These are phyloP conservation scores for Arachis monticola DNA, from an alignment of 331 rosid species.

Conservation along the genomic window DNA sequence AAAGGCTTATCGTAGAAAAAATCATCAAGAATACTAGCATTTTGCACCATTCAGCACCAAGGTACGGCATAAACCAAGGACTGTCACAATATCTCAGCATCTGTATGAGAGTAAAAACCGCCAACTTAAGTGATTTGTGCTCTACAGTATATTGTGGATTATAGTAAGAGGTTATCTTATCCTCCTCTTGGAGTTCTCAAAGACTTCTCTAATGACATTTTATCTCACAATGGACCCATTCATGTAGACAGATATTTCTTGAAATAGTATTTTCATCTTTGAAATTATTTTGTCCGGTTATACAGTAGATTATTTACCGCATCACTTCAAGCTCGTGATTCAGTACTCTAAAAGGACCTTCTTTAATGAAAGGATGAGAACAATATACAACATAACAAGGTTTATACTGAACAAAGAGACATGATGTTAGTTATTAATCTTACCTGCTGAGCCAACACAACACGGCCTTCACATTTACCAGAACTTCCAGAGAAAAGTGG, in stretches of 20 bases:
- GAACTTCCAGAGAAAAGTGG: conserved; percentile 85
- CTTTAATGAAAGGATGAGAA: conserved; percentile 1
- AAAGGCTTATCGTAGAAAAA: no score
- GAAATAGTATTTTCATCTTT: neutral
- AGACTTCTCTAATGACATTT: conserved; percentile 2
- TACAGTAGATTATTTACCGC: conserved; percentile 8
- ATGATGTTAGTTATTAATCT: conserved; percentile 27
- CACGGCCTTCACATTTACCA: conserved; percentile 85
- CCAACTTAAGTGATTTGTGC: neutral
- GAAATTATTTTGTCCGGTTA: conserved; percentile 14
- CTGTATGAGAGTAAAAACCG: neutral
- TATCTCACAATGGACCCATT: conserved; percentile 8
- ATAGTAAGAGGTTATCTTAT: conserved; percentile 18
- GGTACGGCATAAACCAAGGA: neutral
- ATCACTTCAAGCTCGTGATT: conserved; percentile 2
- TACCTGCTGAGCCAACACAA: conserved; percentile 98
- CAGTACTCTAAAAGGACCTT: conserved; percentile 23
- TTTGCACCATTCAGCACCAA: neutral
- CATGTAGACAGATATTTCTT: conserved; percentile 14
- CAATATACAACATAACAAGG: conserved; percentile 18
- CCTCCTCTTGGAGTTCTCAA: conserved; percentile 27
- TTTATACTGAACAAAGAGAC: conserved; percentile 25
- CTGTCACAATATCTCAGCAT: neutral
- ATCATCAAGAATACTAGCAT: no score
- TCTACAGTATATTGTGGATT: conserved; percentile 11